A percentile compares a stretch with the other conserved stretches of the same genome.
Conservation (phyloP, 768 basidiomycete species). For the Amanita pseudoporphyria region DNA sequence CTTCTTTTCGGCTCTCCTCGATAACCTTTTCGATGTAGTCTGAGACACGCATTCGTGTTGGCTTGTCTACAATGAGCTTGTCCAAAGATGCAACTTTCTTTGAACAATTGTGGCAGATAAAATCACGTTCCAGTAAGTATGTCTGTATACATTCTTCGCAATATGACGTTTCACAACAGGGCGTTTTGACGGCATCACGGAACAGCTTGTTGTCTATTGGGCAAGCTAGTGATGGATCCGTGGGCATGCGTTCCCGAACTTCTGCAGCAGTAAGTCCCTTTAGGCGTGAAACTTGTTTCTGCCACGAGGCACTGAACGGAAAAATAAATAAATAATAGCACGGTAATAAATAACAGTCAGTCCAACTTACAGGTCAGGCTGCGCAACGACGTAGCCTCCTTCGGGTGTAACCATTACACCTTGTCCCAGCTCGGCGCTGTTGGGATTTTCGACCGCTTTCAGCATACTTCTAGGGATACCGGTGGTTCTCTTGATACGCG, state of each 20-base stretch:
- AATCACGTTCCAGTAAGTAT: slow-evolving; percentile 89
- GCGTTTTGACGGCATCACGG: slow-evolving; percentile 90
- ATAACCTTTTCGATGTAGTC: slow-evolving; percentile 79
- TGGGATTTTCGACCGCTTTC: slow-evolving; percentile 88
- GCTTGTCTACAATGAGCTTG: slow-evolving; percentile 74
- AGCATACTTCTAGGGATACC: slow-evolving; percentile 98
- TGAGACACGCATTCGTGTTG: slow-evolving; percentile 62
- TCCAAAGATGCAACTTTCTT: slow-evolving; percentile 85
- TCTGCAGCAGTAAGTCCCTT: slow-evolving; percentile 83
- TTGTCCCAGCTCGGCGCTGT: slow-evolving; percentile 54
- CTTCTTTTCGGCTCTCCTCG: slow-evolving; percentile 67
- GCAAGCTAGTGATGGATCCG: slow-evolving; percentile 74
- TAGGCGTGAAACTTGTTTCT: slow-evolving; percentile 75
- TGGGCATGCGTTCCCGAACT: slow-evolving; percentile 76
- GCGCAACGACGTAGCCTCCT: slow-evolving; percentile 94
- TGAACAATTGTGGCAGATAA: slow-evolving; percentile 84
- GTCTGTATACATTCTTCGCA: slow-evolving; percentile 98
- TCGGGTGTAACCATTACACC: slow-evolving; percentile 99
- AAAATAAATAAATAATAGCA: neutral
- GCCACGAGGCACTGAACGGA: slow-evolving; percentile 74
- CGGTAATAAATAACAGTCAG: neutral
- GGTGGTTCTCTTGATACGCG: slow-evolving; percentile 94
- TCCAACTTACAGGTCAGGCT: slow-evolving; percentile 82
- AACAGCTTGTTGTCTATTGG: slow-evolving; percentile 90
- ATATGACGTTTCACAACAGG: slow-evolving; percentile 84